Conservation (phyloP, 805 yeast genomes). For the Yueomyces sp. region DNA sequence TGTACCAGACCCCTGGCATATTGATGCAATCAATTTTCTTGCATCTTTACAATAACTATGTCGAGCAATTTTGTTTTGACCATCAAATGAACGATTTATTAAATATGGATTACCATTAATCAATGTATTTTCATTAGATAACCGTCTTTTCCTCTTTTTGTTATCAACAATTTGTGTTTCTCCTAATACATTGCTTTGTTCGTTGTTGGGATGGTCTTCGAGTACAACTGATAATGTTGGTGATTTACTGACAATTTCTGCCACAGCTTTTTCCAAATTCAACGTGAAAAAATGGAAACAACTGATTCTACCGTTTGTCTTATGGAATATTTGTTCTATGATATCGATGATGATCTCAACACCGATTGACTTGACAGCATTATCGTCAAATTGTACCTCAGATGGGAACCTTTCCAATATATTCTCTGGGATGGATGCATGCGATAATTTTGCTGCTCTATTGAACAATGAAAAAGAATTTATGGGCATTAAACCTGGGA, state of each 20-base stretch:
- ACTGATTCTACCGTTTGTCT: constrained; percentile 44
- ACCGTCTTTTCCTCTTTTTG: neutral
- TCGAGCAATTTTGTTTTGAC: too few relatives aligned
- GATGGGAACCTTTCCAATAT: constrained; percentile 43
- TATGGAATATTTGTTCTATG: constrained; percentile 39
- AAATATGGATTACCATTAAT: neutral
- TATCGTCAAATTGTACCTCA: constrained; percentile 52
- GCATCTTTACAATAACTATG: constrained; percentile 9
- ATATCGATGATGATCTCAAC: constrained; percentile 59
- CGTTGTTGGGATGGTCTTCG: constrained; percentile 12
- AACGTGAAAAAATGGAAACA: constrained; percentile 90
- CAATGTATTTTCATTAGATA: constrained; percentile 6
- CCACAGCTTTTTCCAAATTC: constrained; percentile 84
- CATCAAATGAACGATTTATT: too few relatives aligned
- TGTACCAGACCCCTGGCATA: constrained; percentile 73
- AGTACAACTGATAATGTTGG: constrained; percentile 37
- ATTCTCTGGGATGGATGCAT: constrained; percentile 61
- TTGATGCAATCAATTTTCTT: constrained; percentile 53
- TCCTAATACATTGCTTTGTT: neutral
- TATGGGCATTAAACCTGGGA: constrained; percentile 89
- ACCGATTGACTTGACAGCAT: constrained; percentile 69
- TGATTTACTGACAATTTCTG: constrained; percentile 62
- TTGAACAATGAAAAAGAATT: constrained; percentile 71
- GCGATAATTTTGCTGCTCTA: constrained; percentile 80
- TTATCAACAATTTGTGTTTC: neutral